Conservation (phyloP, 108 stramenopile species). For the Schizochytrium sp. region DNA sequence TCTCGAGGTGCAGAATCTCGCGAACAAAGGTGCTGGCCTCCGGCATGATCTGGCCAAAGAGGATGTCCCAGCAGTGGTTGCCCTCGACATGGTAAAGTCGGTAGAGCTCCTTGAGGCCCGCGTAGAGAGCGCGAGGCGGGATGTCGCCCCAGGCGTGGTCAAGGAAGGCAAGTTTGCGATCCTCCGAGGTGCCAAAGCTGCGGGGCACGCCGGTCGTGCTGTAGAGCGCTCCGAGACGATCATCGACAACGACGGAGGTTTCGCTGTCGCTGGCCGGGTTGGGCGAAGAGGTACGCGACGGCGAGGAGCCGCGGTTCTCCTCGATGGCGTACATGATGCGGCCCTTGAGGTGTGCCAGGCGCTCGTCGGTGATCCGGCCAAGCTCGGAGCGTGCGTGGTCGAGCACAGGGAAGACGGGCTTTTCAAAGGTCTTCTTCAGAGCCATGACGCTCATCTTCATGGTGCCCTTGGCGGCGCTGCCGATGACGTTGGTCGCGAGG, state of each 20-base stretch:
- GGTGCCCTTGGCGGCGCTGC: conserved; percentile 25
- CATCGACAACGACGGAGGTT: not conserved
- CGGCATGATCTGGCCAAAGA: conserved; percentile 23
- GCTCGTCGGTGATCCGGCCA: conserved; percentile 12
- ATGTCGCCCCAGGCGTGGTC: conserved; percentile 32
- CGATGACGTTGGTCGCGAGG: conserved; percentile 32
- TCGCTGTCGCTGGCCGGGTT: not conserved
- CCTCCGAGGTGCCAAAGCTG: not conserved
- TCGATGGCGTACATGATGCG: conserved; percentile 25
- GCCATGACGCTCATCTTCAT: conserved; percentile 28
- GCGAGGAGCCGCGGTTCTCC: not conserved
- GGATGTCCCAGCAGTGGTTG: conserved; percentile 21
- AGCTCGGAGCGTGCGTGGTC: conserved; percentile 21
- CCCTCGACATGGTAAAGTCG: conserved; percentile 18
- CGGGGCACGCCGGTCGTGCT: not conserved
- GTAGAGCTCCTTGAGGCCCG: conserved; percentile 11
- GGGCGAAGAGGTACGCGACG: not conserved
- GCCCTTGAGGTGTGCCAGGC: conserved; percentile 21
- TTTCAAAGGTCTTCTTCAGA: conserved; percentile 24
- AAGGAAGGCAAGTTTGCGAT: conserved; percentile 8
- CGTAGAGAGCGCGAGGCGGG: conserved; percentile 13
- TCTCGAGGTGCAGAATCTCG: not conserved
- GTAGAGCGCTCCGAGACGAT: not conserved
- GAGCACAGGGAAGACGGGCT: conserved; percentile 21
- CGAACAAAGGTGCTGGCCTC: conserved; percentile 13